Evolutionary conservation across 306 rosid species (phyloP).

Genomic region (Quercus bicolor): DNA sequence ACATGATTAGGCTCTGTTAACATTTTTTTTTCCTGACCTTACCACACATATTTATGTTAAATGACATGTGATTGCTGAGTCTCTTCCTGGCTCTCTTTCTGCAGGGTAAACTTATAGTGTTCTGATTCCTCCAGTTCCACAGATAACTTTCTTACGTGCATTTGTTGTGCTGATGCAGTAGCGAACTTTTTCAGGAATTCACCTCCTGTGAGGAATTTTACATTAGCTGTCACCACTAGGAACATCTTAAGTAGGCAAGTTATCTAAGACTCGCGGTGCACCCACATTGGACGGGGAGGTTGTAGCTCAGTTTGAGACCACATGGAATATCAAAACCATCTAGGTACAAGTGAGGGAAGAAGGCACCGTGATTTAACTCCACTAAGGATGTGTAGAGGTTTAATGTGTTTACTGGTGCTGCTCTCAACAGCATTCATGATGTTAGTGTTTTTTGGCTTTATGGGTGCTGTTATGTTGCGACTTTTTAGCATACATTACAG

Average conservation of each 20-base stretch:
- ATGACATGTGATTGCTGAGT: conserved; percentile 21
- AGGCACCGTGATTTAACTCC: conserved; percentile 35
- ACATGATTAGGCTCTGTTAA: background rate
- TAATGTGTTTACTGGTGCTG: conserved; percentile 55
- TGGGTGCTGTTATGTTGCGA: conserved; percentile 48
- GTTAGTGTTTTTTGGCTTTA: conserved; percentile 58
- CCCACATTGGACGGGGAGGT: conserved; percentile 10
- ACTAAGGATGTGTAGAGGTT: conserved; percentile 52
- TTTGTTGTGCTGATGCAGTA: conserved; percentile 7
- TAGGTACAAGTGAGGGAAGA: conserved; percentile 21
- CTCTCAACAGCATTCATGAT: conserved; percentile 67
- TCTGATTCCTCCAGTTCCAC: background rate
- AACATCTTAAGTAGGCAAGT: conserved; percentile 21
- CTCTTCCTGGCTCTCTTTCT: conserved; percentile 20
- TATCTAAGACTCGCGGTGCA: conserved; percentile 19
- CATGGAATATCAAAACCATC: conserved; percentile 46
- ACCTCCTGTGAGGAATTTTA: conserved; percentile 15
- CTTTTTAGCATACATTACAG: conserved; percentile 59
- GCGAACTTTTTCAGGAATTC: background rate
- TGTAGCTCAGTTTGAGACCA: conserved; percentile 22
- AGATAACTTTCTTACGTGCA: conserved; percentile 1
- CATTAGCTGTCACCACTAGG: conserved; percentile 12
- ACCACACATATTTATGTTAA: conserved; percentile 9
- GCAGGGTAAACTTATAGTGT: conserved; percentile 34
- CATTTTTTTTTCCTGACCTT: background rate